phyloP scores from a whole-genome alignment of 2,329 filamentous ascomycete genomes.

The Fusarium marasasianum region DNA sequence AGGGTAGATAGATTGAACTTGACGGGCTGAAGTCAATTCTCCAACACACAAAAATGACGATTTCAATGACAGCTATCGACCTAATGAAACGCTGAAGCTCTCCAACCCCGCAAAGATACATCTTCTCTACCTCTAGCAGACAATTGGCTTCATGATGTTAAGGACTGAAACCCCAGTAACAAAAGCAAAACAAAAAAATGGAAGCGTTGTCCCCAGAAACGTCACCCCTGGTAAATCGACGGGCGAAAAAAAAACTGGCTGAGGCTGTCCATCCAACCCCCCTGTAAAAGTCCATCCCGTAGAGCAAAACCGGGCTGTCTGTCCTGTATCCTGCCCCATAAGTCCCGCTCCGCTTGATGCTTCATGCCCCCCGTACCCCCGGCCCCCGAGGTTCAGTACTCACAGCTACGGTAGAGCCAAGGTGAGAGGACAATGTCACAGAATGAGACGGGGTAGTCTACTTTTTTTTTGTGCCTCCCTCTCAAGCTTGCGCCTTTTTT shows the following conservation, averaged over 20 bases:
- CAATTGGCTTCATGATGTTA: constrained; percentile 9
- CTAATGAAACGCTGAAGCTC: constrained; percentile 5
- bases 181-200: constrained; percentile 16
- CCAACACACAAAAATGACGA: constrained; percentile 19
- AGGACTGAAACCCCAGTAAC: not conserved
- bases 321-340: constrained; percentile 30
- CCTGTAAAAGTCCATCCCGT: constrained; percentile 22
- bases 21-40: constrained; percentile 13
- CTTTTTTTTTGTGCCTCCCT: constrained; percentile 33
- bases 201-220: constrained; percentile 31
- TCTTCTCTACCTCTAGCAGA: not conserved
- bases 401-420: constrained; percentile 25
- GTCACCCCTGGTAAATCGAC: constrained; percentile 15
- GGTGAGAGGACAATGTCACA: constrained; percentile 24
- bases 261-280: constrained; percentile 9
- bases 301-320: constrained; percentile 24
- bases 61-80: constrained; percentile 2
- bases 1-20: constrained; percentile 9
- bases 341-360: constrained; percentile 33
- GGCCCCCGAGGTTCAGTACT: constrained; percentile 36
- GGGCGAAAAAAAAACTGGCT: constrained; percentile 17
- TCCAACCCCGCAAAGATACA: constrained; percentile 14
- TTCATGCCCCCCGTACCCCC: constrained; percentile 32
- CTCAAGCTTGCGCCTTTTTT: constrained; percentile 40
- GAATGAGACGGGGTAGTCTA: constrained; percentile 15